phyloP scores from a whole-genome alignment of 805 yeast genomes.

The Yarrowia sp. region DNA sequence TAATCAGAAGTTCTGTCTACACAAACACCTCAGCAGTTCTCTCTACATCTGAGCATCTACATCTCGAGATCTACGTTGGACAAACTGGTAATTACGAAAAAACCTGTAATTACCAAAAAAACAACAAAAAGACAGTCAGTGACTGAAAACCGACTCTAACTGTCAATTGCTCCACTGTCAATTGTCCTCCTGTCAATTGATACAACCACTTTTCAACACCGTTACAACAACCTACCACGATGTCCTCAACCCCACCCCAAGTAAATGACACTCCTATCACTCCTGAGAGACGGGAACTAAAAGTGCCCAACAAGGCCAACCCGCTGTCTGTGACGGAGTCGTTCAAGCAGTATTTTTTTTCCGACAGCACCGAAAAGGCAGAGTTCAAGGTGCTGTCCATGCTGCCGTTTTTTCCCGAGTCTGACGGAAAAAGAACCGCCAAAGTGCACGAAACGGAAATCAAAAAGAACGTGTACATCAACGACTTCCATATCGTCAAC shows the following conservation, averaged over 20 bases:
- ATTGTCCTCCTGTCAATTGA: too few relatives aligned
- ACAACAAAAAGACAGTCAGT: too few relatives aligned
- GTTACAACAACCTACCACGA: too few relatives aligned
- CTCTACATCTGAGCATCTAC: too few relatives aligned
- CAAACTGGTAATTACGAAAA: too few relatives aligned
- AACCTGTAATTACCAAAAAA: too few relatives aligned
- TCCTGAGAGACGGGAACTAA: background rate
- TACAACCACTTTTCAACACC: too few relatives aligned
- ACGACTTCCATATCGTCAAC: slow-evolving; percentile 15
- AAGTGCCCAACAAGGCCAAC: slow-evolving; percentile 9
- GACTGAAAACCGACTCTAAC: too few relatives aligned
- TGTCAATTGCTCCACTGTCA: too few relatives aligned
- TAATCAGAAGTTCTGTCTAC: too few relatives aligned
- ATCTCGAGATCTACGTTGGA: too few relatives aligned
- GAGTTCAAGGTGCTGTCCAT: slow-evolving; percentile 47
- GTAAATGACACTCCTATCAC: slow-evolving; percentile 15
- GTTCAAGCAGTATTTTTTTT: slow-evolving; percentile 39
- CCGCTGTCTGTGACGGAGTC: slow-evolving; percentile 31
- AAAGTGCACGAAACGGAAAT: background rate
- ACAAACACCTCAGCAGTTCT: too few relatives aligned
- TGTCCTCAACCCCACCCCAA: background rate
- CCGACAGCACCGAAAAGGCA: slow-evolving; percentile 31
- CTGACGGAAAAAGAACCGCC: background rate
- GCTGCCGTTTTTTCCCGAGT: slow-evolving; percentile 41
- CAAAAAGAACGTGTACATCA: background rate